Conservation (phyloP, 345 rosid genomes). For the Citrus sp. region DNA sequence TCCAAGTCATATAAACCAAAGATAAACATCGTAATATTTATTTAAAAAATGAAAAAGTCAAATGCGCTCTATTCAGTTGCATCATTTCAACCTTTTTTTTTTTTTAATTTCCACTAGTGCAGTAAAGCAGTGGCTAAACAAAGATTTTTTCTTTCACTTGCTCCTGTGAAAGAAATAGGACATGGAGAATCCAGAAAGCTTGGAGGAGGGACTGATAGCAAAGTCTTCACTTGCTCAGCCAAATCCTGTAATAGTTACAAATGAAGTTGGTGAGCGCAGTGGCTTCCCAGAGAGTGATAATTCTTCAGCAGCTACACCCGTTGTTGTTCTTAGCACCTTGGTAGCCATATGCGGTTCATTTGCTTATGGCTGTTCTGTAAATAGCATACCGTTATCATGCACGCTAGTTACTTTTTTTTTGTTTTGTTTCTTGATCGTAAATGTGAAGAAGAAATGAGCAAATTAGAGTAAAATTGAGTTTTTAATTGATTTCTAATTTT, state of each 20-base stretch:
- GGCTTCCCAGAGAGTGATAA: neutral
- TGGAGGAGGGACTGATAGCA: conserved; percentile 12
- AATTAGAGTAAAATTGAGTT: too few species aligned
- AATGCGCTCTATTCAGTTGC: too few species aligned
- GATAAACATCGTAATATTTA: too few species aligned
- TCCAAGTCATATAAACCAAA: too few species aligned
- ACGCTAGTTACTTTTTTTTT: too few species aligned
- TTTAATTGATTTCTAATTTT: neutral
- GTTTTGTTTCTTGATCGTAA: neutral
- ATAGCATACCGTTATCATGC: neutral
- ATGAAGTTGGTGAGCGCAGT: neutral
- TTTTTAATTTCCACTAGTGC: too few species aligned
- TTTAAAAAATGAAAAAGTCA: too few species aligned
- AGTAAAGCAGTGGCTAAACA: too few species aligned
- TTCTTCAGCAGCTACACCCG: conserved; percentile 9
- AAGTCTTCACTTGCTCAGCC: conserved; percentile 4
- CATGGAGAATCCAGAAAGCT: neutral
- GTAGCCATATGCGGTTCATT: conserved; percentile 40
- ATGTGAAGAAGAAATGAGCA: neutral
- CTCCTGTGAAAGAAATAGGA: neutral
- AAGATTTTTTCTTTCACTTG: too few species aligned
- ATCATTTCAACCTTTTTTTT: too few species aligned
- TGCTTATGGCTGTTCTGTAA: conserved; percentile 41
- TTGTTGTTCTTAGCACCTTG: conserved; percentile 35
- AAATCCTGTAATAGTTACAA: neutral